Evolutionary conservation across 2,329 filamentous ascomycete genomes (phyloP).

Genomic region (Mycogone perniciosa): DNA sequence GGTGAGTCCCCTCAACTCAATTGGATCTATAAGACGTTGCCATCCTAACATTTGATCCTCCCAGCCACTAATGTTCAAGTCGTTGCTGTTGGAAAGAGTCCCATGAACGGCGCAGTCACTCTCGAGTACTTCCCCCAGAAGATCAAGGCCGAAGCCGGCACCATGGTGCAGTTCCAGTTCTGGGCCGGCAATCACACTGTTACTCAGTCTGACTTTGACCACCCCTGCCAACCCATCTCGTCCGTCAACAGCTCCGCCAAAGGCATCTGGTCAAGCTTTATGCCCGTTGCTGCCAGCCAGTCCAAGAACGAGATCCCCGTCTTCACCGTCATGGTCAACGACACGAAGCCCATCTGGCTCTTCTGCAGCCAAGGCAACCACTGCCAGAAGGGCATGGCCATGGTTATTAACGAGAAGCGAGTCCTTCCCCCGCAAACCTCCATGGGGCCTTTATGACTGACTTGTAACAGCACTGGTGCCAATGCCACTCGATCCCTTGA

Average conservation of each 20-base stretch:
- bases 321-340: constrained; percentile 65
- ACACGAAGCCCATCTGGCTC: constrained; percentile 67
- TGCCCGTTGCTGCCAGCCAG: constrained; percentile 51
- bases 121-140: constrained; percentile 61
- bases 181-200: constrained; percentile 68
- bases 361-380: constrained; percentile 71
- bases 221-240: constrained; percentile 59
- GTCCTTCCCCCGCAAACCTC: constrained; percentile 23
- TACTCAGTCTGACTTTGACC: constrained; percentile 68
- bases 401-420: constrained; percentile 70
- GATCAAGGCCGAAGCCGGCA: constrained; percentile 56
- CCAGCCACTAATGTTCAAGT: constrained; percentile 48
- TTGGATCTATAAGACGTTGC: neutral
- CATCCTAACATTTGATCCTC: neutral
- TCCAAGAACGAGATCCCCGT: constrained; percentile 51
- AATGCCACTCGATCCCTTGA: constrained; percentile 48
- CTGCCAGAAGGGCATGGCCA: constrained; percentile 68
- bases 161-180: constrained; percentile 63
- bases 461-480: constrained; percentile 34
- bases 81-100: constrained; percentile 54
- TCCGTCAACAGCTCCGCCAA: constrained; percentile 44
- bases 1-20: constrained; percentile 28
- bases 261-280: constrained; percentile 63
- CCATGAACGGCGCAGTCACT: constrained; percentile 40
- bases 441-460: constrained; percentile 7